A percentile compares a stretch with the other conserved stretches of the same genome.
Conservation (phyloP, 495 filamentous ascomycete genomes). For the Penicillium tannophilum region DNA sequence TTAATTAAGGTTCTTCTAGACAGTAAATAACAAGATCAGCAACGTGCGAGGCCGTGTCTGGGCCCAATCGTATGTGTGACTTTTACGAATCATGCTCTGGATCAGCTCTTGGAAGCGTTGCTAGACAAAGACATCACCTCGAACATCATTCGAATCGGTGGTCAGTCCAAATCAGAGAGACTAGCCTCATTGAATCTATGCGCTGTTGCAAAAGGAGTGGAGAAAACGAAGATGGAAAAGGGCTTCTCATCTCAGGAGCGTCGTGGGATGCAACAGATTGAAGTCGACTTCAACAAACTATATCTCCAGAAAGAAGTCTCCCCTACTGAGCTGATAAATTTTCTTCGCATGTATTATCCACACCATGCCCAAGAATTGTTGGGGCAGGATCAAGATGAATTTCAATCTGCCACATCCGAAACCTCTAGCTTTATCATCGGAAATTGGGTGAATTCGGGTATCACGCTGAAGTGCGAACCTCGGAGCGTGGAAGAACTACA, state of each 20-base stretch:
- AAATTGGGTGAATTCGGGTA: not conserved
- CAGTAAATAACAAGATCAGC: not conserved
- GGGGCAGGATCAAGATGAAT: not conserved
- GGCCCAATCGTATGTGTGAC: slow-evolving; percentile 4
- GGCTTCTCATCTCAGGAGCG: not conserved
- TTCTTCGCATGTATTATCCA: not conserved
- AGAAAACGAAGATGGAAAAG: not conserved
- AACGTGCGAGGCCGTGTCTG: not conserved
- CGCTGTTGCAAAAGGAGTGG: not conserved
- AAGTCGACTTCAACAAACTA: not conserved
- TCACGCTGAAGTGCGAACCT: not conserved
- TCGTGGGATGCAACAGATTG: not conserved
- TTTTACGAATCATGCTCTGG: slow-evolving; percentile 20
- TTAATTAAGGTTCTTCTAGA: slow-evolving; percentile 54
- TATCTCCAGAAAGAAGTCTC: not conserved
- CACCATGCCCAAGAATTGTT: not conserved
- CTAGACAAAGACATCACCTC: slow-evolving; percentile 16
- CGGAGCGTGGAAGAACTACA: not conserved
- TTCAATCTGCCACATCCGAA: not conserved
- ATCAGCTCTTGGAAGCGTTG: slow-evolving; percentile 19
- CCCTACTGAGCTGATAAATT: not conserved
- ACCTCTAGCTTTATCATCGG: not conserved
- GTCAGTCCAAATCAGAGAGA: not conserved
- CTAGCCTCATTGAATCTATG: not conserved
- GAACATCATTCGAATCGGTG: not conserved